Evolutionary conservation across 345 rosid species (phyloP), one percentile per base, ranked within the genome.

Genomic region (Pseudoturritis turrita): DNA sequence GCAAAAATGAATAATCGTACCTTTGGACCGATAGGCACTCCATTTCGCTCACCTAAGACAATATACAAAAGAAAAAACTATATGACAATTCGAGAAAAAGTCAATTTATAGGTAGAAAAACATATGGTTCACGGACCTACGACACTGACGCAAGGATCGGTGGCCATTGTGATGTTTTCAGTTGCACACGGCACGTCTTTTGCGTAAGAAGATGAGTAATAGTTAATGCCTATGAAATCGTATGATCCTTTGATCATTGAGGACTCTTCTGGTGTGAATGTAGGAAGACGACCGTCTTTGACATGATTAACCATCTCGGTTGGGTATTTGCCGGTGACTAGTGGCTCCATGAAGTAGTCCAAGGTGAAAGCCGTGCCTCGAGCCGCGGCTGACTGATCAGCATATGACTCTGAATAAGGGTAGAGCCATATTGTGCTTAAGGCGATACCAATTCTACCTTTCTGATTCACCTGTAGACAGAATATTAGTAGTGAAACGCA

Each of bases 221-320:
- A 84, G 46, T 86, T 86, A 10, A 86, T 2, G 13, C 88, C 90
- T 3, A 84, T 1, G 62, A 79, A 86, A 78, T 86, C 91, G 23
- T 50, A 57, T 3, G 87, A 83, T 15, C 81, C 82, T 56, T 78
- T 74, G 5, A 86, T 33, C 65, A 70, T 46, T 7, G 8, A 3
- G 0, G 83, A 73, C 62, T 86, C 75, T 50, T 78, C 75, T 6
- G 19, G 35, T 11, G 83, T 71, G 41, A 86, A 86, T 4, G 44
- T 65, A 3, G 86, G 88, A 46, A 83, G 52, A 39, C 88, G 67
- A 25, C 72, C 72, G 9, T 62, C 72, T 18, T 88, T 81, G 1
- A 86, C 84, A 0, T 67, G 4, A 23, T 8, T 46, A 7, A 61
- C 68, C 83, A 86, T 82, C 2, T 53, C 71, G 0, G 2, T 11